These are phyloP conservation scores for Sarocladium strictum DNA, from an alignment of 2,329 filamentous ascomycete species.

Conservation along the genomic window DNA sequence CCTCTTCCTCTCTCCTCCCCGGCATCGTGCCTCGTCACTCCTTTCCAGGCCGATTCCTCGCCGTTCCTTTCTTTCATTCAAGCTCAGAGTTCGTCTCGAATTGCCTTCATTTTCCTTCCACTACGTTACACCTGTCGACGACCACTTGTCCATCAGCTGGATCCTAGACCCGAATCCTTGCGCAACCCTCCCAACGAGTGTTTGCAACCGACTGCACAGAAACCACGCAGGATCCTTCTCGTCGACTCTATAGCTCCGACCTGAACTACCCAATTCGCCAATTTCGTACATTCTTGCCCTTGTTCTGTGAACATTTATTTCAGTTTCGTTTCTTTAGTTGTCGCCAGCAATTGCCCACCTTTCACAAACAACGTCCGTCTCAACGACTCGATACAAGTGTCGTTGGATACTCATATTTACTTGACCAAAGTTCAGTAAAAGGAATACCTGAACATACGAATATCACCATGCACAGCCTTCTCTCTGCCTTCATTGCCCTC, in stretches of 20 bases:
- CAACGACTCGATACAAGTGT: background rate
- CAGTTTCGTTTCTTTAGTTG: background rate
- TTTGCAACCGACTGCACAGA: background rate
- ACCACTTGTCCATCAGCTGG: background rate
- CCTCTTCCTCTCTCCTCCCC: constrained; percentile 1
- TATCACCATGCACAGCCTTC: constrained; percentile 22
- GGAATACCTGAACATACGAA: background rate
- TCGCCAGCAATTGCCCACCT: background rate
- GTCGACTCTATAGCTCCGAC: background rate
- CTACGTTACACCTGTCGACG: background rate
- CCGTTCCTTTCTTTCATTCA: constrained; percentile 10
- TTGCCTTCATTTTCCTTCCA: constrained; percentile 7
- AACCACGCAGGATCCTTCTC: background rate
- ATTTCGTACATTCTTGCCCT: background rate
- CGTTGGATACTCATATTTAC: background rate
- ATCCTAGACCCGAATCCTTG: background rate
- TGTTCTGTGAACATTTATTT: constrained; percentile 1
- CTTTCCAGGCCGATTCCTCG: constrained; percentile 6
- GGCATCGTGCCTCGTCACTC: constrained; percentile 9
- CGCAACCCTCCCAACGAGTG: background rate
- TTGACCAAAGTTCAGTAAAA: background rate
- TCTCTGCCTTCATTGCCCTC: constrained; percentile 22
- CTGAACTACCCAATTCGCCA: background rate
- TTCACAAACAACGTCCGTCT: constrained; percentile 9
- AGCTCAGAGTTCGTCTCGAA: constrained; percentile 13